Conservation (phyloP, 768 basidiomycete genomes). For the Kwoniella bestiolae region DNA sequence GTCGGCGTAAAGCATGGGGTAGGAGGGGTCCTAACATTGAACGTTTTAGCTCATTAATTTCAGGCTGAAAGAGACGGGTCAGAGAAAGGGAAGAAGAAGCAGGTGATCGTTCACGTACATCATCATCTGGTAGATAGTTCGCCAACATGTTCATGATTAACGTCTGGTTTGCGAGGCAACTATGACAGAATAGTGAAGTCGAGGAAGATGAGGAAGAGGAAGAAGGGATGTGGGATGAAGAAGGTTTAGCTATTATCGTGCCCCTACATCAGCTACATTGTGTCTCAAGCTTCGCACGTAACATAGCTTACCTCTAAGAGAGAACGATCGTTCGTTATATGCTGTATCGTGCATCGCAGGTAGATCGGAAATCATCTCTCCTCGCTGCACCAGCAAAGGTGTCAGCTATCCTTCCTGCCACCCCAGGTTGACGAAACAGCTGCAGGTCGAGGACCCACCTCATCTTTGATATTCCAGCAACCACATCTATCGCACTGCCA, state of each 20-base stretch:
- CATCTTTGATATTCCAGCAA: constrained; percentile 49
- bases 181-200: constrained; percentile 69
- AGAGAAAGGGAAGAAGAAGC: background rate
- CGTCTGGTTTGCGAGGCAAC: constrained; percentile 90
- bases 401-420: constrained; percentile 4
- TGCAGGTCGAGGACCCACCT: constrained; percentile 19
- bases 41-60: too few species aligned
- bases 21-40: constrained; percentile 81
- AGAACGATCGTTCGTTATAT: constrained; percentile 60
- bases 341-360: constrained; percentile 84
- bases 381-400: constrained; percentile 56
- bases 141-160: constrained; percentile 82
- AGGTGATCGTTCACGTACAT: constrained; percentile 67
- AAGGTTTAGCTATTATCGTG: constrained; percentile 33
- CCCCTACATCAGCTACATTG: constrained; percentile 2
- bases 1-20: constrained; percentile 66
- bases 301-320: constrained; percentile 38
- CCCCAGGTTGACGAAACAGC: background rate
- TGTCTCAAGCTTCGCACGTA: too few species aligned
- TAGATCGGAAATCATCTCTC: constrained; percentile 81
- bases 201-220: constrained; percentile 17
- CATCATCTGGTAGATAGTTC: constrained; percentile 80
- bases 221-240: constrained; percentile 42
- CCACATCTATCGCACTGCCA: constrained; percentile 49
- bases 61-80: too few species aligned